Evolutionary conservation across 179 eudicot genomes (phyloP), one percentile per base, ranked within the genome.

Genomic region (Silene coronaria): DNA sequence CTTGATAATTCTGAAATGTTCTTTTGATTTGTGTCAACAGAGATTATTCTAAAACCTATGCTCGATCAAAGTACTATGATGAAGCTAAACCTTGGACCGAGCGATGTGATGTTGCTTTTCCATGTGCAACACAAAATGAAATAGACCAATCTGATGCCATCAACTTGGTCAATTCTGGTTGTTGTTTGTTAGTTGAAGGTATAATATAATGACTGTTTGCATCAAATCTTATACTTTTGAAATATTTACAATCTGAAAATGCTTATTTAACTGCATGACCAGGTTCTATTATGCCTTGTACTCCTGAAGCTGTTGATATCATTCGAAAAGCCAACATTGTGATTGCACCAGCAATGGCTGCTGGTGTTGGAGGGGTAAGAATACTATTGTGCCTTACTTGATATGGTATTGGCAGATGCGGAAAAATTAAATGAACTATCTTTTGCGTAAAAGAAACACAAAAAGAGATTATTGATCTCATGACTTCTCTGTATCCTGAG

Each of bases 251-350:
- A 27, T 55, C 58, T 67, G 23, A 30, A 77, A 27, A 70, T 38
- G 26, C 23, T 79, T 64, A 69, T 66, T 28, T 62, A 17, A 53
- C 76, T 73, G 53, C 28, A 68, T 80, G 22, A 67, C 42, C 80
- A 96, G 99, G 99, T 77, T 96, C 99, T 53, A 84, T 85, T 79
- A 96, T 96, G 99, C 98, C 99, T 26, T 91, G 97, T 81, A 89
- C 91, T 14, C 93, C 96, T 75, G 97, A 93, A 84, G 99, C 97
- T 64, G 88, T 86, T 80, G 99, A 96, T 76, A 88, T 91, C 59
- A 81, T 96, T 73, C 88, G 91, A 76, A 93, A 91, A 84, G 97
- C 93, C 62, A 96, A 88, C 77, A 91, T 96, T 80, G 79, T 93
- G 28, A 84, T 91, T 80, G 99, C 97, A 74, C 99, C 99, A 76